Percentiles rank a stretch among this genome's conserved stretches.
These are phyloP conservation scores for Spencermartinsiella europaea DNA, from an alignment of 805 yeast genomes.

Conservation along the genomic window DNA sequence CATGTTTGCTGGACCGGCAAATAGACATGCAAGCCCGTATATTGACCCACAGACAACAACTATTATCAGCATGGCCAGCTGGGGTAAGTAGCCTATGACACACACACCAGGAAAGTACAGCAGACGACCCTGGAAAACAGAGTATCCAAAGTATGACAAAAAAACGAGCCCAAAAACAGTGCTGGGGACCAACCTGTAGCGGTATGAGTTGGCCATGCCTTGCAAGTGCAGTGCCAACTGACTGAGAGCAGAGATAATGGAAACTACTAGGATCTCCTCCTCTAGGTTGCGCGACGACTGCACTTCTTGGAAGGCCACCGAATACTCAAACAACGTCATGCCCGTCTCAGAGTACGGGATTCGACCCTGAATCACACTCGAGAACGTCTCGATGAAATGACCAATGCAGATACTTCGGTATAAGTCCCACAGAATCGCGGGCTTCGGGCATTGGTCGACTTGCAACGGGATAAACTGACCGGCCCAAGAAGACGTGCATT, in stretches of 20 bases:
- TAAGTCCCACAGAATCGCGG: conserved; percentile 51
- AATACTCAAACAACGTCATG: conserved; percentile 67
- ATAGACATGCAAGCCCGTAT: conserved; percentile 53
- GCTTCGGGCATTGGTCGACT: conserved; percentile 37
- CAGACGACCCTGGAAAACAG: conserved; percentile 39
- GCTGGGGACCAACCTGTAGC: conserved; percentile 60
- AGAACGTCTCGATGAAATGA: conserved; percentile 62
- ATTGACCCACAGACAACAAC: conserved; percentile 48
- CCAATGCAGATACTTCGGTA: conserved; percentile 55
- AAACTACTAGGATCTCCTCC: conserved; percentile 45
- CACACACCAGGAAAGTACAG: conserved; percentile 51
- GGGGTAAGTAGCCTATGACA: conserved; percentile 61
- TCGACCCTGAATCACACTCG: conserved; percentile 51
- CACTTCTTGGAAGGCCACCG: conserved; percentile 70
- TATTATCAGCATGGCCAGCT: conserved; percentile 48
- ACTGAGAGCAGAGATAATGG: conserved; percentile 52
- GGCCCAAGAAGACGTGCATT: conserved; percentile 23
- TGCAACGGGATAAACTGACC: conserved; percentile 5
- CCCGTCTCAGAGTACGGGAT: conserved; percentile 61
- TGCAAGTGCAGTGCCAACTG: conserved; percentile 61
- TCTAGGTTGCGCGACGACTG: conserved; percentile 48
- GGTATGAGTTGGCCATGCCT: conserved; percentile 48
- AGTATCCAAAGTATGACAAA: conserved; percentile 42
- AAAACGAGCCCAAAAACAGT: conserved; percentile 52
- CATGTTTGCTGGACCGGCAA: conserved; percentile 42